Base-by-base conservation (phyloP, 305 asterid species). In the Vinca major region DNA sequence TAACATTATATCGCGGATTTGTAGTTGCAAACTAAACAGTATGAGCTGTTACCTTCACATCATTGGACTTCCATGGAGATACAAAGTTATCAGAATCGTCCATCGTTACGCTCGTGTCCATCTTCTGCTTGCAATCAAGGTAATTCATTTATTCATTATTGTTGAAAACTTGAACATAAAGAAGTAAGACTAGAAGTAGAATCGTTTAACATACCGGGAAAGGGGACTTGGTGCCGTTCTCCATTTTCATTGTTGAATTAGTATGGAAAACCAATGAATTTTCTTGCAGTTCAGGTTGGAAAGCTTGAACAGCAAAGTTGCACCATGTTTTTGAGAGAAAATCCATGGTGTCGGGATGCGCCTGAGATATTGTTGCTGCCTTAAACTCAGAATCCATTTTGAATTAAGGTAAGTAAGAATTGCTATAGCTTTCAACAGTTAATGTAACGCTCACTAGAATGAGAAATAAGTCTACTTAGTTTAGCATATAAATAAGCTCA, bases 291-390 rank as follows among this genome's bases (percentile, higher is more conserved):
- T 80, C 87, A 9, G 89, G 83, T 39, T 86, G 89, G 75, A 92
- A 81, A 54, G 89, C 89, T 37, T 91, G 92, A 73, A 92, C 79
- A 0, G 98, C 98, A 12, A 88, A 90, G 79, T 86, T 72, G 81
- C 96, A 89, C 98, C 98, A 92, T 36, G 95, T 78, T 3, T 74
- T 80, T 10, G 98, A 92, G 13, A 92, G 95, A 41, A 88, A 83
- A 71, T 92, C 98, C 98, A 88, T 88, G 12, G 95, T 88, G 87
- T 92, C 98, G n/a, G 95, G 92, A 74, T 89, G 95, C 64, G 98
- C 96, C 75, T 80, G 88, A 16, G 98, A 88, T 55, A 89, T 79
- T 14, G 96, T 83, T 68, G 83, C 74, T 66, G 82, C 73, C 66
- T 81, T 77, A 58, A 57, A 66, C 64, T 82, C 86, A 8, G 82